Conservation (phyloP, 2,329 filamentous ascomycete species). For the Periconia digitata region DNA sequence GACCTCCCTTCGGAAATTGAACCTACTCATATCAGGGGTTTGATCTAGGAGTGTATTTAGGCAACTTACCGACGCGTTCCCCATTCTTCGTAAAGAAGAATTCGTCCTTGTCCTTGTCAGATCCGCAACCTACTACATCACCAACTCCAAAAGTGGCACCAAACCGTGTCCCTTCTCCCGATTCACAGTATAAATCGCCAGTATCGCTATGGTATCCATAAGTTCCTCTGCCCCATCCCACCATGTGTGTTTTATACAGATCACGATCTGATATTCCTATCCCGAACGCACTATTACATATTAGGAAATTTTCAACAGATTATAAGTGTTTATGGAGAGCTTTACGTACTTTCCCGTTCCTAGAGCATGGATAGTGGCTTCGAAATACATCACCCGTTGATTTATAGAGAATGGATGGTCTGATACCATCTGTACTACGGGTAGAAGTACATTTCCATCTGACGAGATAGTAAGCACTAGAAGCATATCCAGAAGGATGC, state of each 20-base stretch:
- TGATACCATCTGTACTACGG: neutral
- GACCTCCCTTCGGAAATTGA: neutral
- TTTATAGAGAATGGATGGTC: conserved; percentile 7
- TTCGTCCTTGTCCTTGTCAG: conserved; percentile 1
- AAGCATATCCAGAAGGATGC: neutral
- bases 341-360: neutral
- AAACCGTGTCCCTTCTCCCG: neutral
- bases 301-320: neutral
- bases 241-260: neutral
- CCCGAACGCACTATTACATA: neutral
- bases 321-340: neutral
- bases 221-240: conserved; percentile 4
- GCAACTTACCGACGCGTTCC: conserved; percentile 1
- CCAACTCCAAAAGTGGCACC: conserved; percentile 1
- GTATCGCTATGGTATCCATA: conserved; percentile 2
- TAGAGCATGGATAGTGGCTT: conserved; percentile 2
- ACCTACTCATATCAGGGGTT: neutral
- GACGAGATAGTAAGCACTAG: neutral
- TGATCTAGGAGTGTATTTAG: neutral
- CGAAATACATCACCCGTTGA: conserved; percentile 2
- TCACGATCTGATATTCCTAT: neutral
- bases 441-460: neutral
- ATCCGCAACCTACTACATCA: conserved; percentile 7
- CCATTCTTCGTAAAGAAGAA: conserved; percentile 8
- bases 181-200: neutral